Base-by-base conservation (phyloP, 2,329 filamentous ascomycete genomes). In the Anisogramma anomala region DNA sequence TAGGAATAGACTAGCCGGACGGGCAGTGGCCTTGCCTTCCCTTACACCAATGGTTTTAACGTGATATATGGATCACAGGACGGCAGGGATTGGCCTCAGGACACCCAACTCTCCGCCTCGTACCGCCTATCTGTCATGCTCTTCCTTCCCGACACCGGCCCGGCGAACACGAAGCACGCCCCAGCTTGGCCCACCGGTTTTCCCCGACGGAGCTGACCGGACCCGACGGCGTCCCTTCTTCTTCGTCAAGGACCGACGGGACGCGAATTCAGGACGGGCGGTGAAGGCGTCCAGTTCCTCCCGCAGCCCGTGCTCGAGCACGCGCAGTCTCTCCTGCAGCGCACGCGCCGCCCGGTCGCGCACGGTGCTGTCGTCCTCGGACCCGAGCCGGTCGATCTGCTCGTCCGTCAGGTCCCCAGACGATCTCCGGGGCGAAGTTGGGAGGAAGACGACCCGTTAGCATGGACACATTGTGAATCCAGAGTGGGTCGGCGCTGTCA, bases 211-310 rank as follows among this genome's bases (percentile, higher is more conserved):
- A 32, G 15, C 15, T 10, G 9, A 6, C 27, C 13, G 11, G 27
- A 30, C n/a, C 11, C 4, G 8, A 15, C 3, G 27, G n/a, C n/a
- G 10, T 8, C 10, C 30, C 18, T 5, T 32, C 14, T 8, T 32
- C 7, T n/a, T n/a, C n/a, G n/a, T n/a, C 1, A 14, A 32, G 15
- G 15, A 6, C 14, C 32, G 32, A 22, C 14, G 9, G 3, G 32
- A 20, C n/a, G 32, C n/a, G 18, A n/a, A n/a, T n/a, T 22, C 19
- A 23, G 32, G 32, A 15, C 51, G 49, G 18, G 51, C 45, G 3
- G 50, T 53, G 36, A 54, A 55, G 13, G 50, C 49, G 20, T 53
- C 51, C 3, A 55, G 38, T 6, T 53, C 52, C 7, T 53, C 52
- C 20, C 42, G 46, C 23, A 55, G 37, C n/a, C 51, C 53, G 3